A percentile compares a stretch with the other conserved stretches of the same genome.
Conservation (phyloP, 345 rosid genomes). For the Murraya paniculata region DNA sequence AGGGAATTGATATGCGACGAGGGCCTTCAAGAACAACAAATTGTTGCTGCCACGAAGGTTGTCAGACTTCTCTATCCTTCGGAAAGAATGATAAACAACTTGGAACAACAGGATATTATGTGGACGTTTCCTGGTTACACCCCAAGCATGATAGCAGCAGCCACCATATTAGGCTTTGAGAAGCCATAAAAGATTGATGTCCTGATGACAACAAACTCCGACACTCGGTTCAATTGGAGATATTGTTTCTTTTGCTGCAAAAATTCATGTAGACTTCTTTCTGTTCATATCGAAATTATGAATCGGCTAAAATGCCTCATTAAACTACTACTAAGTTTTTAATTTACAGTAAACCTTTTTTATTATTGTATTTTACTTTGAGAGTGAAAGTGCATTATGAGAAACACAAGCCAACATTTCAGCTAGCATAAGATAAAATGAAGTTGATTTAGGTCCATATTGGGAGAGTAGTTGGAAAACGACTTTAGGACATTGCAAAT, state of each 20-base stretch:
- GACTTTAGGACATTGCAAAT: too few relatives aligned
- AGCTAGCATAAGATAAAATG: too few relatives aligned
- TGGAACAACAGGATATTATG: conserved; percentile 14
- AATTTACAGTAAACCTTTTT: too few relatives aligned
- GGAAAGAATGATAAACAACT: conserved; percentile 15
- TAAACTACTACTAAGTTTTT: too few relatives aligned
- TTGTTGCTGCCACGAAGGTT: conserved; percentile 57
- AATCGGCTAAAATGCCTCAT: background rate
- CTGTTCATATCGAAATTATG: background rate
- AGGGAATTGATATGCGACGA: conserved; percentile 56
- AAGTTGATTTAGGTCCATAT: too few relatives aligned
- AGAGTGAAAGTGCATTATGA: too few relatives aligned
- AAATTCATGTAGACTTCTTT: background rate
- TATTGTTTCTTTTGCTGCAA: background rate
- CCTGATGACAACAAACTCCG: background rate
- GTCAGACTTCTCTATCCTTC: conserved; percentile 53
- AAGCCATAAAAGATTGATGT: conserved; percentile 22
- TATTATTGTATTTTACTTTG: too few relatives aligned
- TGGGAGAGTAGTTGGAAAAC: too few relatives aligned
- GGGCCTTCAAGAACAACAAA: conserved; percentile 49
- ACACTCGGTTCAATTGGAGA: background rate
- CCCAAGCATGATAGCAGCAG: conserved; percentile 77
- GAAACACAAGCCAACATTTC: too few relatives aligned
- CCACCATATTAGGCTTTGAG: conserved; percentile 45
- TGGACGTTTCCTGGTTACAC: conserved; percentile 22